Percentiles rank a stretch among this genome's conserved stretches.
Conservation (phyloP, 2,329 filamentous ascomycete genomes). For the Penicillium sp. region DNA sequence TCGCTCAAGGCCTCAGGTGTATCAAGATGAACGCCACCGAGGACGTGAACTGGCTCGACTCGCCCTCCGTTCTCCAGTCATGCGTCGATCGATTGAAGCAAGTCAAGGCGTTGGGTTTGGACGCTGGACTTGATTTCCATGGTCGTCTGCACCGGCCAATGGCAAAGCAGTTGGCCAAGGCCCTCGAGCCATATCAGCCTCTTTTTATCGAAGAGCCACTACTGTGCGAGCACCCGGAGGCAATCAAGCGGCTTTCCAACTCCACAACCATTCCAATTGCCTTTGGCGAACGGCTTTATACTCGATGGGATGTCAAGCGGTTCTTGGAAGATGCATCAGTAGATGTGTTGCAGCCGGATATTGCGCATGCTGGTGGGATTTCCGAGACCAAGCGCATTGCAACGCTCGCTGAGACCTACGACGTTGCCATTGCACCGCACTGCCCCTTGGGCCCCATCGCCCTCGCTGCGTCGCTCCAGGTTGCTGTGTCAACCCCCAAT, state of each 20-base stretch:
- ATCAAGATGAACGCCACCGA: conserved; percentile 80
- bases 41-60: conserved; percentile 73
- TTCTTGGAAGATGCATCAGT: conserved; percentile 67
- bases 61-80: conserved; percentile 60
- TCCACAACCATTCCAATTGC: conserved; percentile 71
- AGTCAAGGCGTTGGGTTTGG: conserved; percentile 68
- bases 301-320: conserved; percentile 68
- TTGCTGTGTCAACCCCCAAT: conserved; percentile 61
- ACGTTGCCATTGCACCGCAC: conserved; percentile 70
- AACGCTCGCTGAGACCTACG: conserved; percentile 68
- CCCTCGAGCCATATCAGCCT: conserved; percentile 64
- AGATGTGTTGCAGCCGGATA: conserved; percentile 71
- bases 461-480: conserved; percentile 66
- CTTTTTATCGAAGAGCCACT: conserved; percentile 74
- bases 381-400: conserved; percentile 69
- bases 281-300: conserved; percentile 69
- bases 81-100: conserved; percentile 65
- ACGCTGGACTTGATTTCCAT: conserved; percentile 76
- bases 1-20: conserved; percentile 41
- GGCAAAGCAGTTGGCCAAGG: conserved; percentile 70
- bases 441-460: conserved; percentile 72
- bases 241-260: conserved; percentile 60
- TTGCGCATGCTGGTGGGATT: conserved; percentile 69
- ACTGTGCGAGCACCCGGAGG: conserved; percentile 65
- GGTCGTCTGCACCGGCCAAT: conserved; percentile 73